Evolutionary conservation across 129 eudicot species (phyloP).

Genomic region (Mikania micrantha): DNA sequence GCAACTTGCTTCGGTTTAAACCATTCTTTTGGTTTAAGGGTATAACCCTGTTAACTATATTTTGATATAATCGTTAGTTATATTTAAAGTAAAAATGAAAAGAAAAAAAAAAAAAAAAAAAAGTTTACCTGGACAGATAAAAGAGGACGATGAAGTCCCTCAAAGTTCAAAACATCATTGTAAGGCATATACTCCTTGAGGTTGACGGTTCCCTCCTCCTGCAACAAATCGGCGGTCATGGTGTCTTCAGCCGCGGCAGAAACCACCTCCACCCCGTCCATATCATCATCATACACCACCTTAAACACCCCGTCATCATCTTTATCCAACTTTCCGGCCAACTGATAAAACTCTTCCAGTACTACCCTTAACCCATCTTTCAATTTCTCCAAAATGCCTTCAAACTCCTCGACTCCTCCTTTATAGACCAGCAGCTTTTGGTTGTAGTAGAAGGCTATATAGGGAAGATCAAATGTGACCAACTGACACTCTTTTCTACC

Average conservation of each 20-base stretch:
- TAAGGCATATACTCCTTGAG: constrained; percentile 79
- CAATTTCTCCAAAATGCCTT: constrained; percentile 45
- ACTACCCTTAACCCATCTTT: constrained; percentile 65
- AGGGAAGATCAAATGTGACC: constrained; percentile 91
- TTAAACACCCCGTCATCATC: constrained; percentile 92
- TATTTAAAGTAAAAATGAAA: too few relatives aligned
- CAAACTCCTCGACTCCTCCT: constrained; percentile 41
- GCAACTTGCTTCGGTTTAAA: too few relatives aligned
- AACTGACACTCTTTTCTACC: constrained; percentile 81
- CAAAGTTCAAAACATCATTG: constrained; percentile 64
- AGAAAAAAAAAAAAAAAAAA: not conserved
- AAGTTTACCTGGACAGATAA: constrained; percentile 61
- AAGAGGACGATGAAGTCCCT: constrained; percentile 83
- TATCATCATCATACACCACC: constrained; percentile 85
- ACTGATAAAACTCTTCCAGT: constrained; percentile 72
- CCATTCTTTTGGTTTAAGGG: too few relatives aligned
- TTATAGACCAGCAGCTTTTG: constrained; percentile 72
- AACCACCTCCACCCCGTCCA: constrained; percentile 79
- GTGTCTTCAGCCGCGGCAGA: constrained; percentile 49
- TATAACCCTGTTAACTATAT: too few relatives aligned
- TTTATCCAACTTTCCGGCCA: constrained; percentile 83
- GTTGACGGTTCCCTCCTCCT: constrained; percentile 48
- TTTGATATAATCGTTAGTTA: too few relatives aligned
- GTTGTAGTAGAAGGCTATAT: constrained; percentile 85
- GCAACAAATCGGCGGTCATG: constrained; percentile 48